A percentile compares a stretch with the other conserved stretches of the same genome.
Conservation (phyloP, 306 rosid genomes). For the Pterocarpus santalinus region DNA sequence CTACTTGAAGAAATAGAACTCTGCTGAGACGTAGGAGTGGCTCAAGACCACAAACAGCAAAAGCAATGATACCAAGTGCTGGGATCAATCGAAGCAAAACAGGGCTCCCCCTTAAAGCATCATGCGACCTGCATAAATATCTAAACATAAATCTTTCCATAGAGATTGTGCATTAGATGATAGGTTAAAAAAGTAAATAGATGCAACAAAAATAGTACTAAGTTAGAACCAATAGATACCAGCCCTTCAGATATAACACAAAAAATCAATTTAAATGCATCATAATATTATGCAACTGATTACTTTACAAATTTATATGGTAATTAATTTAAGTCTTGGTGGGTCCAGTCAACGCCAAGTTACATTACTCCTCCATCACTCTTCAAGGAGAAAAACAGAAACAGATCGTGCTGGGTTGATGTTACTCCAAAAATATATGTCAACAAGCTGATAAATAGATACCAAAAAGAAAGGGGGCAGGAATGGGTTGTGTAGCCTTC, state of each 20-base stretch:
- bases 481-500: conserved; percentile 22
- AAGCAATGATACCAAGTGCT: conserved; percentile 84
- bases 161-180: conserved; percentile 27
- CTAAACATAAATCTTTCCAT: conserved; percentile 26
- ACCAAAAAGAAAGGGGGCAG: not conserved
- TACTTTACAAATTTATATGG: conserved; percentile 37
- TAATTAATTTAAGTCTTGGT: conserved; percentile 30
- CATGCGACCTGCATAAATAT: conserved; percentile 69
- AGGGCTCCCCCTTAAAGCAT: conserved; percentile 68
- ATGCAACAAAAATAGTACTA: conserved; percentile 23
- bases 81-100: conserved; percentile 70
- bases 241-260: conserved; percentile 21
- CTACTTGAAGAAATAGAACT: conserved; percentile 76
- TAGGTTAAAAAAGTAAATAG: conserved; percentile 2
- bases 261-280: conserved; percentile 27
- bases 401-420: conserved; percentile 11
- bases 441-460: conserved; percentile 40
- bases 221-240: conserved; percentile 32
- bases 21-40: conserved; percentile 83
- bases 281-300: conserved; percentile 17
- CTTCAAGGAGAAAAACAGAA: conserved; percentile 35
- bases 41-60: conserved; percentile 89
- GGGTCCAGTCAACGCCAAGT: conserved; percentile 32
- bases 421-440: conserved; percentile 32
- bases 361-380: conserved; percentile 33